These are phyloP conservation scores for Zygosaccharomyces gambellarensis DNA, from an alignment of 805 yeast genomes.

Conservation along the genomic window DNA sequence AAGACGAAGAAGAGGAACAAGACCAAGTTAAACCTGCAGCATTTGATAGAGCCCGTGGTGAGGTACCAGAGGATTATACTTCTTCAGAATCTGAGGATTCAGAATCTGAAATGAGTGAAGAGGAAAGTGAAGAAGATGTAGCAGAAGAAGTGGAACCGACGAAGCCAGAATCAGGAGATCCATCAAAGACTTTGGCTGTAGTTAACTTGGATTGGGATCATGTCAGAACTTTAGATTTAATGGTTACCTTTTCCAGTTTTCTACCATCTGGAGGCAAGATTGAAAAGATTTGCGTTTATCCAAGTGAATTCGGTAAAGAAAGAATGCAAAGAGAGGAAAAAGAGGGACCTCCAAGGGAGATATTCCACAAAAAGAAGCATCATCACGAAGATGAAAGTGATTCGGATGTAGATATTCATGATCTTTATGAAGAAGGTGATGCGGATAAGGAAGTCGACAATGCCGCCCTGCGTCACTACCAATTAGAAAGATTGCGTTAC, in stretches of 20 bases:
- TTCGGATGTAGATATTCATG: slow-evolving; percentile 59
- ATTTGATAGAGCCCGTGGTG: slow-evolving; percentile 66
- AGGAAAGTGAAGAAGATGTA: slow-evolving; percentile 46
- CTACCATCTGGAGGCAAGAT: slow-evolving; percentile 73
- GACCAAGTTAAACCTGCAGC: slow-evolving; percentile 3
- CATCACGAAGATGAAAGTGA: slow-evolving; percentile 43
- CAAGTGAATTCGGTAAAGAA: slow-evolving; percentile 90
- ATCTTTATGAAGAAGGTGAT: slow-evolving; percentile 71
- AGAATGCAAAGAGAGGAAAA: slow-evolving; percentile 83
- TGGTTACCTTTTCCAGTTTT: slow-evolving; percentile 85
- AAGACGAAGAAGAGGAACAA: slow-evolving; percentile 13
- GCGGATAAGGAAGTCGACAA: slow-evolving; percentile 82
- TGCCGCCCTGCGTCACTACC: slow-evolving; percentile 80
- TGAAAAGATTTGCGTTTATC: slow-evolving; percentile 64
- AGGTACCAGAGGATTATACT: slow-evolving; percentile 46
- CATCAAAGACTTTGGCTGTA: slow-evolving; percentile 75
- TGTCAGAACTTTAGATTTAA: slow-evolving; percentile 75
- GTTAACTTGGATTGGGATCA: slow-evolving; percentile 98
- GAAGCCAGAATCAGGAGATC: slow-evolving; percentile 82
- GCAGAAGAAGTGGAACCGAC: slow-evolving; percentile 52
- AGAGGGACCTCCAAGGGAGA: slow-evolving; percentile 88
- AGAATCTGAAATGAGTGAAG: slow-evolving; percentile 37
- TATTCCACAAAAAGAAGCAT: slow-evolving; percentile 50
- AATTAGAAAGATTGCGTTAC: slow-evolving; percentile 86
- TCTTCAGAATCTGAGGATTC: slow-evolving; percentile 42